Percentiles rank a stretch among this genome's conserved stretches.
These are phyloP conservation scores for Tetradesmus obliquus DNA, from an alignment of 139 green algal species.

Conservation along the genomic window DNA sequence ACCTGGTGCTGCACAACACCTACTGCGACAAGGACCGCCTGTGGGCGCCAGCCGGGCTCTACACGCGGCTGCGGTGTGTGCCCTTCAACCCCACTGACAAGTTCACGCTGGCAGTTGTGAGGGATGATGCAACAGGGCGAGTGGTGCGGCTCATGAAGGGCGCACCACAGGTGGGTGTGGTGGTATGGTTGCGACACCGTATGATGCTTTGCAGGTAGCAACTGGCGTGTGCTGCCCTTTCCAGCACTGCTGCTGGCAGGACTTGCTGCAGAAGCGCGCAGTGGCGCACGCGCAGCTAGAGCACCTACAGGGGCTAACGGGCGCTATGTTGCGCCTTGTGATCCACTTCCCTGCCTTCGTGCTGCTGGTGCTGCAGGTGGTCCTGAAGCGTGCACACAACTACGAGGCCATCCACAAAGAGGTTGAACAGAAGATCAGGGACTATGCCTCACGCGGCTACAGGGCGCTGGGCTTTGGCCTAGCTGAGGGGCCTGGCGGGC, in stretches of 20 bases:
- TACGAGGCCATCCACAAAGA: constrained; percentile 56
- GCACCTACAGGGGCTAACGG: too few relatives aligned
- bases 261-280: too few relatives aligned
- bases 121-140: constrained; percentile 58
- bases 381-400: constrained; percentile 74
- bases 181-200: background rate
- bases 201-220: background rate
- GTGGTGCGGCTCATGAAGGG: constrained; percentile 86
- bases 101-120: constrained; percentile 76
- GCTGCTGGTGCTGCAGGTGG: constrained; percentile 61
- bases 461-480: constrained; percentile 80
- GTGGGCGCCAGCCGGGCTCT: constrained; percentile 11
- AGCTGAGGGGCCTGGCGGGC: constrained; percentile 59
- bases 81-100: constrained; percentile 94
- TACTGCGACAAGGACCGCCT: constrained; percentile 56
- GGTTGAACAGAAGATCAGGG: constrained; percentile 80
- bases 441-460: constrained; percentile 85
- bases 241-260: background rate
- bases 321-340: too few relatives aligned
- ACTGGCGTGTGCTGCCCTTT: background rate
- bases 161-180: constrained; percentile 65
- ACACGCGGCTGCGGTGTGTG: constrained; percentile 77
- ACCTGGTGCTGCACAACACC: constrained; percentile 81
- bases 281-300: too few relatives aligned
- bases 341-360: too few relatives aligned